Percentiles rank a stretch among this genome's conserved stretches.
Conservation (phyloP, 2,329 filamentous ascomycete species). For the Fusarium verrucosum region DNA sequence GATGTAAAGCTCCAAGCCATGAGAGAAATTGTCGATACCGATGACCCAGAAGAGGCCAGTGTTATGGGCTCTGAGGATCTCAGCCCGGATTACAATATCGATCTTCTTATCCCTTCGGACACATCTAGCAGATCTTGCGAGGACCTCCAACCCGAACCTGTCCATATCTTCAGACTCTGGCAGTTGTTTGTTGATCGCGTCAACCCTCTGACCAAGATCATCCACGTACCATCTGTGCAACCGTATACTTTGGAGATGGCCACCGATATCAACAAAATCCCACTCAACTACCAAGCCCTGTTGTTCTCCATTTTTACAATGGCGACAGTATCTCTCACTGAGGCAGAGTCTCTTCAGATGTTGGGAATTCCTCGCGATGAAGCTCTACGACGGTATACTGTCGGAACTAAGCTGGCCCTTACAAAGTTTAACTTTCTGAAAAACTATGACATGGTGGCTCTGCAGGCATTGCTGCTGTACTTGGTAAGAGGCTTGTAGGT, state of each 20-base stretch:
- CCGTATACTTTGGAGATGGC: slow-evolving; percentile 71
- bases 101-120: slow-evolving; percentile 58
- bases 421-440: slow-evolving; percentile 66
- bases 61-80: slow-evolving; percentile 59
- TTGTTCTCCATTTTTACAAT: slow-evolving; percentile 73
- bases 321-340: slow-evolving; percentile 64
- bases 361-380: slow-evolving; percentile 61
- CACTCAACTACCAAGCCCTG: slow-evolving; percentile 67
- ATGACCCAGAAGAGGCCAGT: slow-evolving; percentile 59
- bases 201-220: slow-evolving; percentile 76
- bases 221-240: slow-evolving; percentile 77
- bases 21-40: slow-evolving; percentile 65
- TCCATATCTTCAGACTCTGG: slow-evolving; percentile 77
- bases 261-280: slow-evolving; percentile 63
- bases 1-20: slow-evolving; percentile 62
- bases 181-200: slow-evolving; percentile 78
- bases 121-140: slow-evolving; percentile 53
- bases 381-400: slow-evolving; percentile 61
- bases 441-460: slow-evolving; percentile 64
- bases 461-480: slow-evolving; percentile 69
- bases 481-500: slow-evolving; percentile 51
- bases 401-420: slow-evolving; percentile 61
- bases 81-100: slow-evolving; percentile 63
- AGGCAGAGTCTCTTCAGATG: slow-evolving; percentile 64
- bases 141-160: slow-evolving; percentile 69